These are phyloP conservation scores for Podaxis mareebaensis DNA, from an alignment of 768 basidiomycete genomes.

Conservation along the genomic window DNA sequence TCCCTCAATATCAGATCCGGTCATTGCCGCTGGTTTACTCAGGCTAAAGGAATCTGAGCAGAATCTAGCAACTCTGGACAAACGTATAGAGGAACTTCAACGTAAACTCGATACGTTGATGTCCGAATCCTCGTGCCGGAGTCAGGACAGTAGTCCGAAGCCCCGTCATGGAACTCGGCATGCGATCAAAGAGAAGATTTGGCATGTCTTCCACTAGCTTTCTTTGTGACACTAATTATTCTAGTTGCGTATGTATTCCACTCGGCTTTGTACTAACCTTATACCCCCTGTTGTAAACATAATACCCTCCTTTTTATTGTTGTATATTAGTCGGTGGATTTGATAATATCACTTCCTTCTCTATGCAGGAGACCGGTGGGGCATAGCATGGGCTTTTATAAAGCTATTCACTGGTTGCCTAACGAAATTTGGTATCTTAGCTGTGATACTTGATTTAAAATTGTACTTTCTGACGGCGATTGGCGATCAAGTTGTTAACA, in stretches of 20 bases:
- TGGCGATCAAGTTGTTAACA: too few relatives aligned
- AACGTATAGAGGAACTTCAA: conserved; percentile 13
- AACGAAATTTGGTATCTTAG: too few relatives aligned
- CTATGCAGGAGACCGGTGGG: too few relatives aligned
- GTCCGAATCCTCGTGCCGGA: neutral
- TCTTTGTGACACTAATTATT: neutral
- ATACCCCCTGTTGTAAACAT: neutral
- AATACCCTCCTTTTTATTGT: neutral
- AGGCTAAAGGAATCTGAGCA: conserved; percentile 12
- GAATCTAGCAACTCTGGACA: conserved; percentile 1
- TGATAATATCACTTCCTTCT: too few relatives aligned
- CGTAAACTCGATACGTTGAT: neutral
- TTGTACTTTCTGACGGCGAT: too few relatives aligned
- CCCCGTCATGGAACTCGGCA: conserved; percentile 5
- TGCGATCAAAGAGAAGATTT: conserved; percentile 8
- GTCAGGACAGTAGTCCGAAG: neutral
- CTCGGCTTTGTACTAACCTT: neutral
- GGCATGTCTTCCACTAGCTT: conserved; percentile 6
- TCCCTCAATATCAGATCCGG: neutral
- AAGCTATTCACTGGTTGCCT: too few relatives aligned
- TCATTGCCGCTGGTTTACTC: conserved; percentile 5
- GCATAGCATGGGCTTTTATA: too few relatives aligned
- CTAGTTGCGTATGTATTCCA: neutral
- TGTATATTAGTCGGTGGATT: too few relatives aligned
- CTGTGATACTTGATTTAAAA: too few relatives aligned